phyloP scores from a whole-genome alignment of 2,329 filamentous ascomycete genomes.

The Microcyclospora pomicola region DNA sequence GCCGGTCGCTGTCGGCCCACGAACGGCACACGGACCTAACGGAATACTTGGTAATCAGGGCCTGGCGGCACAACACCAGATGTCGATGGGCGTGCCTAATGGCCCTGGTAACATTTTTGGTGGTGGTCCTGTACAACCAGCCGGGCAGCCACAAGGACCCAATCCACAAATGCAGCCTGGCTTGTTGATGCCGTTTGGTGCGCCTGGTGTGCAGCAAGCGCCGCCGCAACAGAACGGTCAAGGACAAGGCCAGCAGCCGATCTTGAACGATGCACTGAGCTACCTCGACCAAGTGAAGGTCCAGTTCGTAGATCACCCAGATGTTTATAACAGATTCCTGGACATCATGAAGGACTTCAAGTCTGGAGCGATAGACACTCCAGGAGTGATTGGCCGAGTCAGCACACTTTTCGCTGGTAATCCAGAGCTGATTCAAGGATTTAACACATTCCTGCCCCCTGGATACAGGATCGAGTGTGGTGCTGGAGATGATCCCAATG shows the following conservation, averaged over 20 bases:
- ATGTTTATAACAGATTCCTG: conserved; percentile 91
- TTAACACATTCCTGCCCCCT: conserved; percentile 95
- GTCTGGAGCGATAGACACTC: conserved; percentile 94
- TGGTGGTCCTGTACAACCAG: conserved; percentile 56
- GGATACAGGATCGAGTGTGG: conserved; percentile 93
- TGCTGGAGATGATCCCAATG: conserved; percentile 83
- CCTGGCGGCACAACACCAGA: conserved; percentile 37
- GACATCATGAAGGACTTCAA: conserved; percentile 99
- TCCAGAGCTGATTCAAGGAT: conserved; percentile 76
- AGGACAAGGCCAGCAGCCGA: conserved; percentile 70
- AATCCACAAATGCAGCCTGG: conserved; percentile 33
- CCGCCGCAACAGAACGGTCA: conserved; percentile 29
- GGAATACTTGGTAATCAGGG: conserved; percentile 55
- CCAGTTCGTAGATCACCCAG: conserved; percentile 89
- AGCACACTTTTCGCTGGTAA: conserved; percentile 93
- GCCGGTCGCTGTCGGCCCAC: conserved; percentile 66
- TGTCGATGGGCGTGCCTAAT: conserved; percentile 43
- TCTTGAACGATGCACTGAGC: conserved; percentile 75
- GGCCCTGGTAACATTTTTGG: conserved; percentile 55
- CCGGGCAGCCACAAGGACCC: conserved; percentile 33
- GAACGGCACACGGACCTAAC: conserved; percentile 81
- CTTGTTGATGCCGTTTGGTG: conserved; percentile 32
- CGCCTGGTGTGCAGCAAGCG: conserved; percentile 21
- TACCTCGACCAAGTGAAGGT: conserved; percentile 98
- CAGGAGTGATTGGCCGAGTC: conserved; percentile 91